Base-by-base conservation (phyloP, 2,329 filamentous ascomycete species). In the Immersiporthe knoxdaviesiana region DNA sequence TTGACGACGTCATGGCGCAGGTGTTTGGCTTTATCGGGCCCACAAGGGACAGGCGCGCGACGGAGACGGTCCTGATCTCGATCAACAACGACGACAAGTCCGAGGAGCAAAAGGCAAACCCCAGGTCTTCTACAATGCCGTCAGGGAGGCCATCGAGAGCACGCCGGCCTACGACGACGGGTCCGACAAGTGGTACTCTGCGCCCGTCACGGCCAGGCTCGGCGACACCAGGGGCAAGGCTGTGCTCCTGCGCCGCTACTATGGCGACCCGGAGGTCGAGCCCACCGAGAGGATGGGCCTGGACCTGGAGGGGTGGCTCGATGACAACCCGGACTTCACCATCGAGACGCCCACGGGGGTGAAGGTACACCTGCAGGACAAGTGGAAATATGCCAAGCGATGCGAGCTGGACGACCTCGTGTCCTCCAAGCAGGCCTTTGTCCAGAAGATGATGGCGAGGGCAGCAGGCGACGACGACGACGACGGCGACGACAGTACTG, bases 51-150 rank as follows among this genome's bases (percentile, higher is more conserved):
- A 52, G 21, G 21, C n/a, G 44, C 35, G 88, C 89, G 0, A 86
- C 84, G 21, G 91, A 93, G 77, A 89, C 88, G 0, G 81, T 93
- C 50, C 84, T 93, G 67, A 80, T 93, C 68, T 90, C 87, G 2
- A 78, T 93, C 70, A 92, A 93, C 78, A 88, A 90, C 67, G 91
- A 93, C 59, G 84, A 84, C 39, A 82, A 84, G 21, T 91, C 87
- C 1, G 87, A 90, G 72, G 82, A 85, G 66, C 87, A 91, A 67
- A 84, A 91, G 30, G 84, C 62, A 16, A 47, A 75, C 75, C 76
- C 5, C 66, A 83, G 27, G 32, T 72, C 21, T 84, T 84, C 71
- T 79, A 81, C 68, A 70, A 75, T 5, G 79, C 81, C 1, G 76
- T 84, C 62, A 83, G 87, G 62, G 86, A 89, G 74, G 91, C 91